Evolutionary conservation across 768 basidiomycete genomes (phyloP).

Genomic region (Amanita phalloides): DNA sequence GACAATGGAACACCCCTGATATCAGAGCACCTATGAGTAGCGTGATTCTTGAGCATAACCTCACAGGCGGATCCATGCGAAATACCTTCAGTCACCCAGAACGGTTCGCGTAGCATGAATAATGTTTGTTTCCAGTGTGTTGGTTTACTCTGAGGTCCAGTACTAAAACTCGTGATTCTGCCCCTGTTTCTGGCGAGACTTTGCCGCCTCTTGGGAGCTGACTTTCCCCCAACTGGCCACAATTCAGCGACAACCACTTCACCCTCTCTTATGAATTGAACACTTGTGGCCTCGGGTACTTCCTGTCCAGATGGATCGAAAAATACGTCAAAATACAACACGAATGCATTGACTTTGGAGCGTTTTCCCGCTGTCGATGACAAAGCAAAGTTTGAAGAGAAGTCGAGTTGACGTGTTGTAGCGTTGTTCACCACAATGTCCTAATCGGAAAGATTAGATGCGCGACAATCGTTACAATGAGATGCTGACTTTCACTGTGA

Average conservation of each 20-base stretch:
- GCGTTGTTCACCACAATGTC: conserved; percentile 65
- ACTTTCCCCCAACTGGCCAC: conserved; percentile 68
- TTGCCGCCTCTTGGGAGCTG: conserved; percentile 45
- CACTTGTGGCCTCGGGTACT: conserved; percentile 38
- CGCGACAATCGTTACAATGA: neutral
- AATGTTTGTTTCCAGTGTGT: conserved; percentile 98
- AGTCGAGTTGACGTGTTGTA: conserved; percentile 65
- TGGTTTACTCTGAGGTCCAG: conserved; percentile 75
- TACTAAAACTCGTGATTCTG: conserved; percentile 72
- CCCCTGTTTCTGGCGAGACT: conserved; percentile 41
- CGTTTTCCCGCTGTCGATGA: conserved; percentile 47
- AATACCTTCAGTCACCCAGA: conserved; percentile 67
- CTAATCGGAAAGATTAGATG: conserved; percentile 23
- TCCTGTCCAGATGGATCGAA: conserved; percentile 55
- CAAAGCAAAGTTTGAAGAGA: conserved; percentile 70
- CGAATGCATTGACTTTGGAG: conserved; percentile 64
- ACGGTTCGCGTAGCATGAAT: conserved; percentile 75
- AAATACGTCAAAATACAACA: conserved; percentile 94
- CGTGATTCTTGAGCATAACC: conserved; percentile 1
- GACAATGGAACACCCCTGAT: conserved; percentile 71
- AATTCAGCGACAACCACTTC: conserved; percentile 66
- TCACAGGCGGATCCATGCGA: conserved; percentile 1
- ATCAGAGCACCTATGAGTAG: conserved; percentile 53
- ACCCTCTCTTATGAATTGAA: conserved; percentile 43
- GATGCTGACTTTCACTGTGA: conserved; percentile 50